Base-by-base conservation (phyloP, 2,329 filamentous ascomycete genomes). In the Penicillium vulpinum region DNA sequence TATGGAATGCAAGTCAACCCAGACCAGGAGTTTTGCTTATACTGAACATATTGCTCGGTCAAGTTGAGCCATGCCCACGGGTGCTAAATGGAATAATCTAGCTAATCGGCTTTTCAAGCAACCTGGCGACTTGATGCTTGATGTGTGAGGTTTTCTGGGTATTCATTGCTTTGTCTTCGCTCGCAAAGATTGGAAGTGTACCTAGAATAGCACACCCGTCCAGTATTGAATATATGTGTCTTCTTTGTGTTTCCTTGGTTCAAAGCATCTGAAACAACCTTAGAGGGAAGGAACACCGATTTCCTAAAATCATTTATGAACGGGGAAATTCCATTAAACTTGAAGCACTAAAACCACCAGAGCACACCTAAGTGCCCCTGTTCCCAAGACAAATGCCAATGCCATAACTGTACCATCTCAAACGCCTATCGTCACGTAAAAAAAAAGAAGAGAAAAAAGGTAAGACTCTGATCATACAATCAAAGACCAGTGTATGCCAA, bases 381-480 rank as follows among this genome's bases (percentile, higher is more conserved):
- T 54, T 50, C 28, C 53, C 49, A 47, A 47, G 44, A 41, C 33
- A 48, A 56, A 44, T 60, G 54, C 44, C 50, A 54, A 40, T 51
- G 52, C 35, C 53, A 51, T 15, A 29, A 54, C 31, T 33, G 36
- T 39, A 54, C 53, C 52, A 43, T 21, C 39, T 55, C 41, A 54
- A 62, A 62, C 62, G 56, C 62, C 61, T 54, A 47, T 58, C 39
- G 22, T 55, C 39, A 57, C 28, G 56, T 45, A 52, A 58, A 59
- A 16, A 44, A 56, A 57, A 38, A 39, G 39, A 61, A 53, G 15
- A 39, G 28, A 51, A 51, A 35, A 44, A 45, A 33, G 11, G 21
- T 10, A 22, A 40, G 49, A 54, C 47, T 43, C 51, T 51, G 53
- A 63, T 50, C 57, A 49, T 63, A 62, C 59, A 62, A 41, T 53